phyloP scores from a whole-genome alignment of 164 flowering plant species.

The Amborella trichopoda region DNA sequence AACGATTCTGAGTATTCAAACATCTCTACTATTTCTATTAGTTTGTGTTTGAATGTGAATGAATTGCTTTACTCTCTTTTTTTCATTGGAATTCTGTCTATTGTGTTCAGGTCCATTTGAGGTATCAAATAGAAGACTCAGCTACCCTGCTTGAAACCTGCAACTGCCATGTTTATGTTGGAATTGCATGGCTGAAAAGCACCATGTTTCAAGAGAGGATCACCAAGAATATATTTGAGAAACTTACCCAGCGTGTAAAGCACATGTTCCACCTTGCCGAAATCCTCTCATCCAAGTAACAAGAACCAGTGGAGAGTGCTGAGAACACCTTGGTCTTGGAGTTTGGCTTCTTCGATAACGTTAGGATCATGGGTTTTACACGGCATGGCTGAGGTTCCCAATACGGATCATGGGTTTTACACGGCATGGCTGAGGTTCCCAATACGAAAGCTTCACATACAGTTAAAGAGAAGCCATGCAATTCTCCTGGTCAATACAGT shows the following conservation, averaged over 20 bases:
- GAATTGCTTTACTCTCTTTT: too few species aligned
- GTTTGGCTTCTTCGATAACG: not conserved
- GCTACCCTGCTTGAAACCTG: conserved; percentile 20
- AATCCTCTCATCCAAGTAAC: conserved; percentile 4
- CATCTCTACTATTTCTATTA: too few species aligned
- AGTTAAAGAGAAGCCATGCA: too few species aligned
- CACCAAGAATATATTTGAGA: conserved; percentile 34
- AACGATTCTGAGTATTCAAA: too few species aligned
- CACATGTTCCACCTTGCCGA: conserved; percentile 37
- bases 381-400: not conserved
- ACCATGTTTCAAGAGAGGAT: conserved; percentile 50
- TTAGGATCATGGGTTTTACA: not conserved
- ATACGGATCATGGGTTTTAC: too few species aligned
- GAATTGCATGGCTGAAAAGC: conserved; percentile 60
- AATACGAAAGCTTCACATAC: too few species aligned
- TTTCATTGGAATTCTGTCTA: too few species aligned
- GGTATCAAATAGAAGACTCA: conserved; percentile 31
- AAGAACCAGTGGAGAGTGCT: not conserved
- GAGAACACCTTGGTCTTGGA: not conserved
- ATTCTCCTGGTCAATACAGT: too few species aligned
- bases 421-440: too few species aligned
- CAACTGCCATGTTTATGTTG: conserved; percentile 34
- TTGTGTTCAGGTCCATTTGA: conserved; percentile 59
- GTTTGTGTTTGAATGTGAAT: too few species aligned
- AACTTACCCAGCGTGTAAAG: conserved; percentile 27